A percentile compares a stretch with the other conserved stretches of the same genome.
phyloP scores from a whole-genome alignment of 345 rosid species.

The Citrus reticulata region DNA sequence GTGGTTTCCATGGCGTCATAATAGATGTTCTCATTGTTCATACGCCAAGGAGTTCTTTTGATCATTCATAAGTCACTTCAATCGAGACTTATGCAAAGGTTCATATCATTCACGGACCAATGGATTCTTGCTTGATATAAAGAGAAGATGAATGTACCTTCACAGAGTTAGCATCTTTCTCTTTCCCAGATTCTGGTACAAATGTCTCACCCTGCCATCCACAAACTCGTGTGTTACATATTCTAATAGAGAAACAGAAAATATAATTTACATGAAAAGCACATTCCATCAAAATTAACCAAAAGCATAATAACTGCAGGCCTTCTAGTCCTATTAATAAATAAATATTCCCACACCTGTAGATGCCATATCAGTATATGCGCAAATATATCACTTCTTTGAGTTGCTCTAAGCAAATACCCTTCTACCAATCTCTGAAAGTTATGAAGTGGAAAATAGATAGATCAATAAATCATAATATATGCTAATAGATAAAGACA shows the following conservation, averaged over 20 bases:
- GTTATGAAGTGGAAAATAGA: conserved; percentile 1
- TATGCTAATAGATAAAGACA: neutral
- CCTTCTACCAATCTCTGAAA: conserved; percentile 93
- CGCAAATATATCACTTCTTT: conserved; percentile 93
- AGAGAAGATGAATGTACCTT: conserved; percentile 44
- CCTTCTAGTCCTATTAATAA: conserved; percentile 8
- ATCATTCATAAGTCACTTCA: neutral
- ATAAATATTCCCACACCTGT: conserved; percentile 52
- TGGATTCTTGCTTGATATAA: conserved; percentile 1
- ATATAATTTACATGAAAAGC: neutral
- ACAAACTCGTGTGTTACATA: conserved; percentile 14
- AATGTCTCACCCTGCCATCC: conserved; percentile 72
- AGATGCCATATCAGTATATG: conserved; percentile 98
- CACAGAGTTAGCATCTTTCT: conserved; percentile 54
- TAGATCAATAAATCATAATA: conserved; percentile 1
- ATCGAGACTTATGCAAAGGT: neutral
- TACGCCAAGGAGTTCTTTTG: neutral
- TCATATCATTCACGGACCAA: neutral
- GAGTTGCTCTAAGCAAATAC: conserved; percentile 94
- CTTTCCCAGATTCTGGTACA: conserved; percentile 68
- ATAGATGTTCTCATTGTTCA: neutral
- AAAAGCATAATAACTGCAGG: conserved; percentile 4
- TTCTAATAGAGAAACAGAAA: neutral
- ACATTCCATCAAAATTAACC: conserved; percentile 5
- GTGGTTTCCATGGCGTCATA: neutral